Evolutionary conservation across 139 green algal species (phyloP), one percentile per base, ranked within the genome.

Genomic region (Tetratostichococcus sp.): DNA sequence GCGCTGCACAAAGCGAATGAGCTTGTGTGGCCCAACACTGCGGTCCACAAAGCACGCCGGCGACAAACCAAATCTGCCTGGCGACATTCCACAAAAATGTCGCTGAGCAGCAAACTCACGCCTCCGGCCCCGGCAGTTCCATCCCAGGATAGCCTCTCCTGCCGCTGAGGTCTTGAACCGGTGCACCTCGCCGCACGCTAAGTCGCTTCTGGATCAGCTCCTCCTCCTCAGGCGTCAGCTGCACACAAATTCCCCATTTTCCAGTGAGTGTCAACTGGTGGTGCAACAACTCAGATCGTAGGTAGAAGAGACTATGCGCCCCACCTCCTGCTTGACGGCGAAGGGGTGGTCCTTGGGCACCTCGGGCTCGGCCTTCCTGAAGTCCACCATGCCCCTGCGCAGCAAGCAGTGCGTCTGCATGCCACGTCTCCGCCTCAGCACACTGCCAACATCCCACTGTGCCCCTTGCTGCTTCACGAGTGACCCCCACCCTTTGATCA

Each of bases 331-430:
- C 65, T 83, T 88, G n/a, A 87, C 83, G 19, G 90, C 90, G 79
- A 89, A 96, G 0, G 91, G 91, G 77, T 96, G 91, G 80, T 96
- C 94, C 8, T 90, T 82, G 5, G 91, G 91, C 35, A 96, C 83
- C 39, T 93, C 88, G 17, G 95, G 75, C 11, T 90, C 69, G 58
- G 31, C 78, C 57, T 35, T 78, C 73, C n/a, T 79, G 57, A 57
- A 68, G 14, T 43, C 30, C 31, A 19, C 31, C 32, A 28, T 43
- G 34, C 30, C 32, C 32, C 32, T 43, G 31, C 31, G 32, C 5
- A 30, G 23, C 5, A 28, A 71, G 32, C 23, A 71, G 4, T 4
- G 25, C 16, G 25, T 30, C n/a, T n/a, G n/a, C n/a, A n/a, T n/a
- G n/a, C n/a, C n/a, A n/a, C n/a, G n/a, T n/a, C n/a, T n/a, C n/a